Conservation (phyloP, 2,329 filamentous ascomycete species). For the Penicillium sp. region DNA sequence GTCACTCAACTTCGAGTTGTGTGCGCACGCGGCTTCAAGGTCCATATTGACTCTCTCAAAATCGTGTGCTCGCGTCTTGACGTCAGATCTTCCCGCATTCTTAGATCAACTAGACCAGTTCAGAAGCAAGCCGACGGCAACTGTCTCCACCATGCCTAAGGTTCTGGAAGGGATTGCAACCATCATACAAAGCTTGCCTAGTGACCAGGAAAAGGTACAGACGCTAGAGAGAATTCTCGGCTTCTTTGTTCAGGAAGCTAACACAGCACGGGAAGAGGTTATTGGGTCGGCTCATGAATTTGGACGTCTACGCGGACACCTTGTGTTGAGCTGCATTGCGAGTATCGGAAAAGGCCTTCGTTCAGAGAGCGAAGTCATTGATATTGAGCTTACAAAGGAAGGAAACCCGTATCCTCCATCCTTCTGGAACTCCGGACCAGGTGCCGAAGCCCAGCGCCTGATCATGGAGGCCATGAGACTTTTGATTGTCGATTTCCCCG, state of each 20-base stretch:
- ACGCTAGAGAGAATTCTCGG: slow-evolving; percentile 39
- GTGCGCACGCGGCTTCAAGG: slow-evolving; percentile 42
- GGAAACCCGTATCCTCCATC: slow-evolving; percentile 31
- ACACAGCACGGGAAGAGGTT: slow-evolving; percentile 33
- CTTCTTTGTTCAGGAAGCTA: slow-evolving; percentile 38
- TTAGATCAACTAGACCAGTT: slow-evolving; percentile 43
- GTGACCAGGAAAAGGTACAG: slow-evolving; percentile 41
- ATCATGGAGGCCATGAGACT: slow-evolving; percentile 43
- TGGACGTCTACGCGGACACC: slow-evolving; percentile 34
- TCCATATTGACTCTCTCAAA: slow-evolving; percentile 46
- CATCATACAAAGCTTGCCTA: slow-evolving; percentile 42
- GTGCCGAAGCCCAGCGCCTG: slow-evolving; percentile 31
- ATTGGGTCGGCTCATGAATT: slow-evolving; percentile 32
- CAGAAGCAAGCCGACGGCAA: slow-evolving; percentile 37
- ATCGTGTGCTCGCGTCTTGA: slow-evolving; percentile 43
- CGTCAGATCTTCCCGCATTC: slow-evolving; percentile 43
- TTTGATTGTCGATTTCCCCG: slow-evolving; percentile 40
- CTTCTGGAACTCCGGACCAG: slow-evolving; percentile 40
- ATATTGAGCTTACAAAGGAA: slow-evolving; percentile 28
- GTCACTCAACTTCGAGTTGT: slow-evolving; percentile 42
- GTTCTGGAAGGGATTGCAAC: slow-evolving; percentile 47
- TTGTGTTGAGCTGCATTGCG: slow-evolving; percentile 41
- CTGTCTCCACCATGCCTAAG: slow-evolving; percentile 39
- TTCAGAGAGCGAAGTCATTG: slow-evolving; percentile 36
- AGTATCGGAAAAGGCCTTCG: slow-evolving; percentile 43